These are phyloP conservation scores for Venturia carpophila DNA, from an alignment of 2,329 filamentous ascomycete species.

Conservation along the genomic window DNA sequence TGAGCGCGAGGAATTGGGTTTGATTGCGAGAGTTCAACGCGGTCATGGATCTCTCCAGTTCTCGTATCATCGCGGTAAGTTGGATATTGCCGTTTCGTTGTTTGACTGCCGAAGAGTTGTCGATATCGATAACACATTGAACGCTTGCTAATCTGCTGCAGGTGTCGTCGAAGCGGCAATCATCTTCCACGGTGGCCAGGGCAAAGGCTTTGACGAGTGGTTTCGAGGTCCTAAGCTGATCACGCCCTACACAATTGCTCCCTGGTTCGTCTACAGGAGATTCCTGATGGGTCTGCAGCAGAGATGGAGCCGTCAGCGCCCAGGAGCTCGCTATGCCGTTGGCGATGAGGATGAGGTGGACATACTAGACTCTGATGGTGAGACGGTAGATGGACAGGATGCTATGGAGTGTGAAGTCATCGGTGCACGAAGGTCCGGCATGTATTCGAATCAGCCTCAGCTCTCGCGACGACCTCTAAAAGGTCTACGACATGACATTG, in stretches of 20 bases:
- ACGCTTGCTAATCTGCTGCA: not conserved
- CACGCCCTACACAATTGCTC: not conserved
- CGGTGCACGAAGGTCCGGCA: not conserved
- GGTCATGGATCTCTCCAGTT: constrained; percentile 3
- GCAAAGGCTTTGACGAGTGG: not conserved
- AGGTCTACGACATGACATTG: not conserved
- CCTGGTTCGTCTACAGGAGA: not conserved
- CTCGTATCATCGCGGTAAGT: not conserved
- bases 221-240: constrained; percentile 5
- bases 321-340: not conserved
- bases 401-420: constrained; percentile 1
- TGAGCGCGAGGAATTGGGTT: not conserved
- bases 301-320: not conserved
- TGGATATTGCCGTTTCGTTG: not conserved
- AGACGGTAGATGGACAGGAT: not conserved
- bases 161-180: not conserved
- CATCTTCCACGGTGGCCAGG: constrained; percentile 4
- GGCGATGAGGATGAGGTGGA: not conserved
- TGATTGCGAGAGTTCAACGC: not conserved
- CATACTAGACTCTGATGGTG: not conserved
- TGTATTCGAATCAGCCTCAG: not conserved
- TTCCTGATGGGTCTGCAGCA: not conserved
- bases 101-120: not conserved
- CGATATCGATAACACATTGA: not conserved
- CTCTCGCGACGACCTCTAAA: not conserved